These are phyloP conservation scores for Kitagawia praeruptora DNA, from an alignment of 129 eudicot species.

Conservation along the genomic window DNA sequence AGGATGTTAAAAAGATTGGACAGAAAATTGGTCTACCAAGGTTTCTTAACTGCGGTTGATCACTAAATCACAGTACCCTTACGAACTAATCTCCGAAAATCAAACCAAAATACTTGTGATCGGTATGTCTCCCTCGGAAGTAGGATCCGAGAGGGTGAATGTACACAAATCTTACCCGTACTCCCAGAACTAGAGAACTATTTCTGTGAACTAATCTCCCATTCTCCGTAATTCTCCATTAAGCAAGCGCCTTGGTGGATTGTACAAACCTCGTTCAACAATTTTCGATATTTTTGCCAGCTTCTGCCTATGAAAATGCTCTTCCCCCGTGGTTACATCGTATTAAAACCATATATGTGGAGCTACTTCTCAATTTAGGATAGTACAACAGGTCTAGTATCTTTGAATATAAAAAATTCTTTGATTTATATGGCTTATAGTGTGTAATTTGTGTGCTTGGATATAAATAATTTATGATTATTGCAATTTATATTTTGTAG, in stretches of 20 bases:
- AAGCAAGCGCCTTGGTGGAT: neutral
- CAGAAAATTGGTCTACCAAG: slow-evolving; percentile 56
- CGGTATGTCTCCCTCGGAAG: neutral
- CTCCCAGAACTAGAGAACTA: no score
- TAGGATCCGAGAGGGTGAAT: no score
- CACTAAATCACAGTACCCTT: neutral
- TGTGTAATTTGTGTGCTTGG: no score
- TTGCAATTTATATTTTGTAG: no score
- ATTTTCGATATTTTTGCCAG: neutral
- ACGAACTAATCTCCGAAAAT: neutral
- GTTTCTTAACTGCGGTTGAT: slow-evolving; percentile 23
- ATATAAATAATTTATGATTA: no score
- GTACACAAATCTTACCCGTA: no score
- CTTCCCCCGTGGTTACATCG: no score
- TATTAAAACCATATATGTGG: no score
- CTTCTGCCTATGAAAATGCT: neutral
- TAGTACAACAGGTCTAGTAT: no score
- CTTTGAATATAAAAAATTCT: neutral
- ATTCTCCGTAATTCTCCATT: neutral
- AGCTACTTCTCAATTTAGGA: no score
- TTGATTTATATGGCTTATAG: neutral
- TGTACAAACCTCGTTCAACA: neutral
- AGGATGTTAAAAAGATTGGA: slow-evolving; percentile 39
- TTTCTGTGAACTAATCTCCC: no score
- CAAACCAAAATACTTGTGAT: neutral